Evolutionary conservation across 2,329 filamentous ascomycete species (phyloP).

Genomic region (Fusarium brachygibbosum): DNA sequence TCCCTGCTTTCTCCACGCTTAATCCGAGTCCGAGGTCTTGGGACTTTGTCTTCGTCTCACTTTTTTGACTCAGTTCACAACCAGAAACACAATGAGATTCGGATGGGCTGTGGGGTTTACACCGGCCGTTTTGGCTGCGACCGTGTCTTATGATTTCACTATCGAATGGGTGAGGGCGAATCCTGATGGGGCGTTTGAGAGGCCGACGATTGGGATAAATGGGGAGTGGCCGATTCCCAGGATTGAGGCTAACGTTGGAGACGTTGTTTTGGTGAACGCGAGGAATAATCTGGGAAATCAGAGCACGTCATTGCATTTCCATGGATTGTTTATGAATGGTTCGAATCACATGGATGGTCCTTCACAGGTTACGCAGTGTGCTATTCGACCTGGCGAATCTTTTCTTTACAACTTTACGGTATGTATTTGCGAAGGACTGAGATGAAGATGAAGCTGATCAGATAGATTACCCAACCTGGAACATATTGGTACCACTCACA

Average conservation of each 20-base stretch:
- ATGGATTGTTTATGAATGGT: slow-evolving; percentile 78
- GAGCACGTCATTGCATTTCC: slow-evolving; percentile 75
- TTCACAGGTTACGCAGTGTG: slow-evolving; percentile 74
- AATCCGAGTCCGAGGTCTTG: background rate
- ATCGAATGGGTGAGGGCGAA: slow-evolving; percentile 79
- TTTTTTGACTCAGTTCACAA: slow-evolving; percentile 5
- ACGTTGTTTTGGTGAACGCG: slow-evolving; percentile 70
- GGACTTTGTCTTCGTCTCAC: slow-evolving; percentile 2
- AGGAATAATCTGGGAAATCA: slow-evolving; percentile 73
- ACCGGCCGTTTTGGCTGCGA: slow-evolving; percentile 53
- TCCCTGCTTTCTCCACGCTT: slow-evolving; percentile 19
- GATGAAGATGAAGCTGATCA: background rate
- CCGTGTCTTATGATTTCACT: slow-evolving; percentile 74
- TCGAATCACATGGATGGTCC: slow-evolving; percentile 80
- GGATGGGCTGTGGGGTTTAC: slow-evolving; percentile 9
- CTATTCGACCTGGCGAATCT: slow-evolving; percentile 72
- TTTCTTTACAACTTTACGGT: slow-evolving; percentile 80
- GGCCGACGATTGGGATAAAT: slow-evolving; percentile 83
- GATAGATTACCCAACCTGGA: slow-evolving; percentile 72
- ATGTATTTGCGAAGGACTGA: slow-evolving; percentile 17
- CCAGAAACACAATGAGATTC: slow-evolving; percentile 26
- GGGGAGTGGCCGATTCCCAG: slow-evolving; percentile 79
- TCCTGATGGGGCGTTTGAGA: slow-evolving; percentile 75
- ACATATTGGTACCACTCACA: slow-evolving; percentile 87
- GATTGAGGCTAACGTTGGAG: slow-evolving; percentile 73